Conservation (phyloP, 441 rosid species). For the Adansonia madagascariensis region DNA sequence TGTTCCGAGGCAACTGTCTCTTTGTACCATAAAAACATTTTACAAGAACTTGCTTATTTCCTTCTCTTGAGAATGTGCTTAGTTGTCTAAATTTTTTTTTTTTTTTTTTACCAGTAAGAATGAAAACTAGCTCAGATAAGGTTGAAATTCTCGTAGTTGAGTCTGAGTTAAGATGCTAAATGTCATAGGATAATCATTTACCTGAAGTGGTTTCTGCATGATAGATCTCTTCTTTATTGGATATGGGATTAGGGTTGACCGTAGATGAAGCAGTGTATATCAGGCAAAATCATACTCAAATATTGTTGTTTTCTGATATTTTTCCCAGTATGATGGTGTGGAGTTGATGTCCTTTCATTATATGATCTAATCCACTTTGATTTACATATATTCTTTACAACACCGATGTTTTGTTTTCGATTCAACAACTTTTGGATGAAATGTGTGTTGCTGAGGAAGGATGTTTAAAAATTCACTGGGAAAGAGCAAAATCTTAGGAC, state of each 20-base stretch:
- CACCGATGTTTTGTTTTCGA: background rate
- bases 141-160: background rate
- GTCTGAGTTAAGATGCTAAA: background rate
- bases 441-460: background rate
- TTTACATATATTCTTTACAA: background rate
- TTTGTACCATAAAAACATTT: background rate
- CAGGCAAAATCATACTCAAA: conserved; percentile 1
- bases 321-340: background rate
- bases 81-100: background rate
- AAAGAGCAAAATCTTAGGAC: background rate
- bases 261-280: background rate
- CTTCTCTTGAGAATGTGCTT: background rate
- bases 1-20: no score
- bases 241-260: background rate
- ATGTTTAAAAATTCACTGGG: background rate
- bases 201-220: background rate
- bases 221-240: background rate
- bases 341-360: background rate
- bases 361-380: background rate
- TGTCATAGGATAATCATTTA: background rate
- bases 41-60: background rate
- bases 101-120: background rate
- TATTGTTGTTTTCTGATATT: conserved; percentile 6
- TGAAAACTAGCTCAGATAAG: background rate
- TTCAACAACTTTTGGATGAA: conserved; percentile 1